phyloP scores from a whole-genome alignment of 169 alveolate species.

The Besnoitia besnoiti region DNA sequence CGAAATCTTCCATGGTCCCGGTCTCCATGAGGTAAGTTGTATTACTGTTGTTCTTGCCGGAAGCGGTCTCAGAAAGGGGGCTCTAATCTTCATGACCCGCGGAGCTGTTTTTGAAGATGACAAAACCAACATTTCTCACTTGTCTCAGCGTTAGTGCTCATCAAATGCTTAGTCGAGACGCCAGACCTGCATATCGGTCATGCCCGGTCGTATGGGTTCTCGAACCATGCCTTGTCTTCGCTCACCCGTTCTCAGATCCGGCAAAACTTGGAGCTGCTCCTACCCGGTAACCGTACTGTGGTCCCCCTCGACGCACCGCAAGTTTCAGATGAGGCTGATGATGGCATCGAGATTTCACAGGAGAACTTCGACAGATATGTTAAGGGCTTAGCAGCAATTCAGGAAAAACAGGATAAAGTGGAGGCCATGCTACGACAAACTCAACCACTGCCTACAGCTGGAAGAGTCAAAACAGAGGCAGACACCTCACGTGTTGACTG shows the following conservation, averaged over 20 bases:
- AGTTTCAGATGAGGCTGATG: not conserved
- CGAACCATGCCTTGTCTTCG: no score
- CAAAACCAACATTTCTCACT: no score
- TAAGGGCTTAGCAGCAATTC: not conserved
- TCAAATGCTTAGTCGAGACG: no score
- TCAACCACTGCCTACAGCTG: not conserved
- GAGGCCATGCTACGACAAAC: not conserved
- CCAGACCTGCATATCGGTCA: no score
- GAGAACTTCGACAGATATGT: not conserved
- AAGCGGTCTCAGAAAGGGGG: not conserved
- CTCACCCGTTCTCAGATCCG: constrained; percentile 32
- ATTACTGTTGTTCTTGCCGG: not conserved
- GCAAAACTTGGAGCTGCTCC: not conserved
- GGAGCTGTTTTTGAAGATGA: no score
- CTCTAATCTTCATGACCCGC: no score
- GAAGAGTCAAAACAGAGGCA: not conserved
- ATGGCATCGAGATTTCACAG: not conserved
- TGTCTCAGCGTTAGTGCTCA: no score
- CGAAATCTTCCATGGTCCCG: constrained; percentile 28
- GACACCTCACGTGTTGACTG: not conserved
- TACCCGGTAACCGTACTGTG: constrained; percentile 14
- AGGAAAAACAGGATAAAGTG: not conserved
- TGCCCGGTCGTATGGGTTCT: no score
- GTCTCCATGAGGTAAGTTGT: not conserved
- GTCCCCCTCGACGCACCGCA: not conserved